Base-by-base conservation (phyloP, 1,284 basidiomycete species). In the Pisolithus thermaeus region DNA sequence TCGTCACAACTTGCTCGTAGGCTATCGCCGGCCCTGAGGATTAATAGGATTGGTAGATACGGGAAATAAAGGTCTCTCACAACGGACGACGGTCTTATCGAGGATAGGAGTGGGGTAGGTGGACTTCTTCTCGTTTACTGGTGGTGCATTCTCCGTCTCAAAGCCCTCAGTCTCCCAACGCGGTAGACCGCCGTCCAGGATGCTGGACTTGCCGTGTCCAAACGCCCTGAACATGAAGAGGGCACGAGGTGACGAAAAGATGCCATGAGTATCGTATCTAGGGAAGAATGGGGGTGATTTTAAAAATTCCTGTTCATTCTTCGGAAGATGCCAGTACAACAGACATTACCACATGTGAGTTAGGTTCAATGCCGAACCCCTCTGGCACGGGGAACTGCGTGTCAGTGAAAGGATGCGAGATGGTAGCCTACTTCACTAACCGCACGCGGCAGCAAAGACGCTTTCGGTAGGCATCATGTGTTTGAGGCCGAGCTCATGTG, bases 171-270 rank as follows among this genome's bases (percentile, higher is more conserved):
- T 78, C 55, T 84, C 76, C 91, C 92, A 98, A 36, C 81, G 74
- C 18, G 91, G 91, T 11, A 97, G 77, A 25, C 94, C 94, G 18
- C 94, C 95, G 66, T 97, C 83, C 9, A 97, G 76, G 16, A 97
- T 80, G 55, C 89, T 92, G 4, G 92, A 90, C 44, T 84, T 85
- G 41, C 77, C 68, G 66, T 97, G 93, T 7, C 91, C 90, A 66
- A 95, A 92, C 22, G 87, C 79, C 65, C 89, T 83, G 77, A 97
- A 96, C 72, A 91, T 97, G 75, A 89, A 97, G 23, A 93, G 78
- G 3, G 90, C 91, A 53, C 95, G 81, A 46, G 95, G 93, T 23
- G 91, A 81, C 1, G 90, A 93, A 73, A 97, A 96, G 23, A 97
- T 74, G 7, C 92, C 92, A 51, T 85, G 77, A 1, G 85, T 77